These are phyloP conservation scores for Letharia lupina DNA, from an alignment of 495 filamentous ascomycete species.

Conservation along the genomic window DNA sequence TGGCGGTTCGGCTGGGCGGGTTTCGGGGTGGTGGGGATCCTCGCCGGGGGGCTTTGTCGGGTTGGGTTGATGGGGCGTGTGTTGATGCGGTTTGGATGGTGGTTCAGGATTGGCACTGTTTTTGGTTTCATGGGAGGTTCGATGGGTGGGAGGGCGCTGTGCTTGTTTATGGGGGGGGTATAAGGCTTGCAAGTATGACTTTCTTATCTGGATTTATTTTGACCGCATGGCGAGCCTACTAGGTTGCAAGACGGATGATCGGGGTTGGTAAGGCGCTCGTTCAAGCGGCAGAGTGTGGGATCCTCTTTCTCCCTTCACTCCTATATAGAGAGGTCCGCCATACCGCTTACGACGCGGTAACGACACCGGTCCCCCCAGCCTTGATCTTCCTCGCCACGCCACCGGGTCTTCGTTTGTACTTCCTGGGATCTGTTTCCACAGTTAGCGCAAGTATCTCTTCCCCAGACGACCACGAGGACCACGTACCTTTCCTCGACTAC, in stretches of 20 bases:
- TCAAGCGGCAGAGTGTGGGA: background rate
- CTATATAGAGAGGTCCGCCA: background rate
- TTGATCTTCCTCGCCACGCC: conserved; percentile 28
- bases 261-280: background rate
- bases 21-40: no score
- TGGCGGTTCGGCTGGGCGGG: no score
- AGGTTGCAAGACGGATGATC: background rate
- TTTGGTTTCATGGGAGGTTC: no score
- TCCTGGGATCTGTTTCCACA: conserved; percentile 41
- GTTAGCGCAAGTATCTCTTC: background rate
- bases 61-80: no score
- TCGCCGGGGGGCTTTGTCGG: no score
- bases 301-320: background rate
- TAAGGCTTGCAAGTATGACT: no score
- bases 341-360: background rate
- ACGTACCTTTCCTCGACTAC: conserved; percentile 49
- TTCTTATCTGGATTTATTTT: background rate
- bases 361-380: background rate
- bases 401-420: conserved; percentile 48
- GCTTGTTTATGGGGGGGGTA: no score
- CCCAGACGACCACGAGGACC: background rate
- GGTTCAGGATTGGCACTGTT: no score
- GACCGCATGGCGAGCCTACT: background rate
- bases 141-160: no score
- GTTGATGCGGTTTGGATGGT: no score